Evolutionary conservation across 176 grass and related monocot genomes (phyloP).

Genomic region (Musa itinerans): DNA sequence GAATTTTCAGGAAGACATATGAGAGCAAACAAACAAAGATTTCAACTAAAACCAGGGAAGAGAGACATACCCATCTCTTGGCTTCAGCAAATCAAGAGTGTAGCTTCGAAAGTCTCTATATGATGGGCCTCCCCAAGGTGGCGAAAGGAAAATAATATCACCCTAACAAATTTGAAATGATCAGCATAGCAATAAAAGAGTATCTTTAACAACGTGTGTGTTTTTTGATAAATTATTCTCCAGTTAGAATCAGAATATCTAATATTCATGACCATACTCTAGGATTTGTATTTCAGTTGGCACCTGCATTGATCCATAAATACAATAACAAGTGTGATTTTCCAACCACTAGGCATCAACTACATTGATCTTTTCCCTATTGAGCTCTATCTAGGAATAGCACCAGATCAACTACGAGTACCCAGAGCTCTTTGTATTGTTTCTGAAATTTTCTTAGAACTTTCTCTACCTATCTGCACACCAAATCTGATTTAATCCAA

Average conservation of each 20-base stretch:
- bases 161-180: constrained; percentile 27
- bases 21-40: neutral
- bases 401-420: too few species aligned
- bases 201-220: too few species aligned
- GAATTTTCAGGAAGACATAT: neutral
- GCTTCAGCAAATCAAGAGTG: constrained; percentile 59
- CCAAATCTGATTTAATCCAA: too few species aligned
- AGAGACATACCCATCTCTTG: constrained; percentile 43
- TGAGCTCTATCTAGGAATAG: too few species aligned
- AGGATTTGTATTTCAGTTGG: neutral
- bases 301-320: neutral
- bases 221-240: too few species aligned
- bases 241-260: too few species aligned
- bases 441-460: too few species aligned
- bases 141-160: constrained; percentile 65
- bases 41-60: neutral
- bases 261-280: neutral
- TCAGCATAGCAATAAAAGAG: constrained; percentile 2
- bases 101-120: constrained; percentile 33
- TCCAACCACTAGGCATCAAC: too few species aligned
- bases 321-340: too few species aligned
- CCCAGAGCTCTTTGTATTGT: too few species aligned
- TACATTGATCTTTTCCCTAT: too few species aligned
- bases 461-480: too few species aligned
- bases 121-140: constrained; percentile 74